Evolutionary conservation across 305 asterid genomes (phyloP).

Genomic region (Andrographis paniculata): DNA sequence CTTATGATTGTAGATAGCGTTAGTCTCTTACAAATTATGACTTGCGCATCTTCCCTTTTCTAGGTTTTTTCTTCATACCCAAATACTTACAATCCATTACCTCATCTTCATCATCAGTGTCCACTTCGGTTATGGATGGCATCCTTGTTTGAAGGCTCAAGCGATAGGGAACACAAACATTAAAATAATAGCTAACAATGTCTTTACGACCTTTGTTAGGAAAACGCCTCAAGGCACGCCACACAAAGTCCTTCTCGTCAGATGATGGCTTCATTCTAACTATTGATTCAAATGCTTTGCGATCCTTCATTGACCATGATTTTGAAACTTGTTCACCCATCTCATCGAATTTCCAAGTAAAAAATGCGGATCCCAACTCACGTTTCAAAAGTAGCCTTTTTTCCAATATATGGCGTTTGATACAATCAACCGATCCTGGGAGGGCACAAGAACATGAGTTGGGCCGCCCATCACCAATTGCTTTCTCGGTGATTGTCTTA

Average conservation of each 20-base stretch:
- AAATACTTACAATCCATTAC: conserved; percentile 22
- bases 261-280: conserved; percentile 30
- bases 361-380: conserved; percentile 59
- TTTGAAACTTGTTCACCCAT: conserved; percentile 62
- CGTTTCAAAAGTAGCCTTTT: conserved; percentile 33
- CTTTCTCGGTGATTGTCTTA: conserved; percentile 19
- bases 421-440: conserved; percentile 39
- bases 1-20: conserved; percentile 30
- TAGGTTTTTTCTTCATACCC: conserved; percentile 23
- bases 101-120: conserved; percentile 45
- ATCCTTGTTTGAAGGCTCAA: conserved; percentile 41
- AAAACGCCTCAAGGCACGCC: conserved; percentile 39
- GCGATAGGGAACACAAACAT: conserved; percentile 49
- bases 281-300: conserved; percentile 35
- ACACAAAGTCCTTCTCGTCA: conserved; percentile 38
- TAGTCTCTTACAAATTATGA: conserved; percentile 17
- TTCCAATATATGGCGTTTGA: conserved; percentile 38
- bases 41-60: conserved; percentile 7
- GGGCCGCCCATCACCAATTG: conserved; percentile 53
- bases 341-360: conserved; percentile 61
- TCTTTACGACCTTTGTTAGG: conserved; percentile 33
- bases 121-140: conserved; percentile 24
- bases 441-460: conserved; percentile 38
- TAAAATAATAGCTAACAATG: conserved; percentile 47
- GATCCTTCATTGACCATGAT: conserved; percentile 57